A percentile compares a stretch with the other conserved stretches of the same genome.
These are phyloP conservation scores for Mycena epipterygia DNA, from an alignment of 768 basidiomycete genomes.

Conservation along the genomic window DNA sequence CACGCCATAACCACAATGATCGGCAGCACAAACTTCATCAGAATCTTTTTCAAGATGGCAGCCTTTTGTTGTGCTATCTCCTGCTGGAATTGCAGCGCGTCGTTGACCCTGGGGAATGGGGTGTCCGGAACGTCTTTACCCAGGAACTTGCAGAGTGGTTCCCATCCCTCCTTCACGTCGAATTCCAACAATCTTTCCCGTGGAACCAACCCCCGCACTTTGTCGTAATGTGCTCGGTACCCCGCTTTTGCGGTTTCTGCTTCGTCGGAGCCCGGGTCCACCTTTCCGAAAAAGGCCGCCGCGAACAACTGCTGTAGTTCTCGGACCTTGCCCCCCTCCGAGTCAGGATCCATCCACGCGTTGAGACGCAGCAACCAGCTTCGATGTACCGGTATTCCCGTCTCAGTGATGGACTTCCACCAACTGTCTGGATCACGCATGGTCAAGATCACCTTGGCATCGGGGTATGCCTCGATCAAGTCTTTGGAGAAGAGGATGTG, in stretches of 20 bases:
- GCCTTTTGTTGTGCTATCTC: no score
- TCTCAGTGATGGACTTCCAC: not conserved
- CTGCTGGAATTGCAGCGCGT: not conserved
- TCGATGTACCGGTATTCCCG: not conserved
- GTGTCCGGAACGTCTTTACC: not conserved
- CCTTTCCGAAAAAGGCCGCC: not conserved
- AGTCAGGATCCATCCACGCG: not conserved
- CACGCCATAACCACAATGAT: no score
- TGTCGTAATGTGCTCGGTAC: not conserved
- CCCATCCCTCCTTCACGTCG: not conserved
- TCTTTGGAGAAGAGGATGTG: no score
- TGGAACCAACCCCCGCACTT: not conserved
- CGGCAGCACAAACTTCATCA: no score
- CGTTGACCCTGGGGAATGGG: not conserved
- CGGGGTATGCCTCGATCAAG: not conserved
- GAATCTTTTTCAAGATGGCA: no score
- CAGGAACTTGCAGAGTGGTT: not conserved
- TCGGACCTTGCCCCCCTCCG: not conserved
- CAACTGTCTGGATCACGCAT: not conserved
- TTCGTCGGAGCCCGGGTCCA: not conserved
- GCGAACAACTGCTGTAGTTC: not conserved
- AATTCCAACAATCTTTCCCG: not conserved
- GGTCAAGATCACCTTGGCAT: not conserved
- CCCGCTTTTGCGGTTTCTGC: not conserved
- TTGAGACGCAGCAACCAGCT: not conserved